Conservation (phyloP, 352 stramenopile genomes). For the Hyaloperonospora brassicae region DNA sequence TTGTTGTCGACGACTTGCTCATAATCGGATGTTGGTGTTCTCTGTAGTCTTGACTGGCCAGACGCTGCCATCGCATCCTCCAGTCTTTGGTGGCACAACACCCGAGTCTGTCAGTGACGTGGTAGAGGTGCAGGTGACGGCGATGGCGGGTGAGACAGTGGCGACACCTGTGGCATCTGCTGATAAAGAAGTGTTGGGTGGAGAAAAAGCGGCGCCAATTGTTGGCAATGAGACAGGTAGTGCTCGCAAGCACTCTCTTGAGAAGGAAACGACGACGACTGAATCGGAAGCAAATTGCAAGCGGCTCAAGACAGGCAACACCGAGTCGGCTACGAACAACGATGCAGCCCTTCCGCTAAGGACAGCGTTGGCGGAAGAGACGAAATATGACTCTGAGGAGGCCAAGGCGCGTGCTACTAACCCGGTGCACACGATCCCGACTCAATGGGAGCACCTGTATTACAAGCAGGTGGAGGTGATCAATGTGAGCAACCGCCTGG, state of each 20-base stretch:
- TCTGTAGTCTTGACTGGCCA: constrained; percentile 36
- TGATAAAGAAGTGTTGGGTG: constrained; percentile 2
- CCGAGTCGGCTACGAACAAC: background rate
- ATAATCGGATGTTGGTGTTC: background rate
- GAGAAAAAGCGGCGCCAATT: constrained; percentile 25
- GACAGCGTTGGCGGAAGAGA: constrained; percentile 16
- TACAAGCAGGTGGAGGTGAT: constrained; percentile 56
- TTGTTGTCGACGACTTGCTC: background rate
- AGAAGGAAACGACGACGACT: constrained; percentile 17
- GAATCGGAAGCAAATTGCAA: constrained; percentile 11
- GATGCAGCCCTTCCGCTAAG: constrained; percentile 11
- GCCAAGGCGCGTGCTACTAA: constrained; percentile 31
- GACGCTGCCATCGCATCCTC: constrained; percentile 24
- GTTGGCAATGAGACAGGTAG: constrained; percentile 18
- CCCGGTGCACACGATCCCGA: constrained; percentile 56
- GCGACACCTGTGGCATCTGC: background rate
- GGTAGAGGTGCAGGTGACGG: constrained; percentile 14
- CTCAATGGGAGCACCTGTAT: constrained; percentile 64
- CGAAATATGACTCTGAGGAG: constrained; percentile 25
- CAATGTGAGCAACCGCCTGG: constrained; percentile 44
- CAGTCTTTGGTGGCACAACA: constrained; percentile 32
- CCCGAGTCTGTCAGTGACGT: constrained; percentile 19
- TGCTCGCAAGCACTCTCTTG: constrained; percentile 32
- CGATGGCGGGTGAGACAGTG: constrained; percentile 7
- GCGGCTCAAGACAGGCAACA: constrained; percentile 13